Percentiles rank a stretch among this genome's conserved stretches.
phyloP scores from a whole-genome alignment of 2,329 filamentous ascomycete species.

The Diaporthe nobilis region DNA sequence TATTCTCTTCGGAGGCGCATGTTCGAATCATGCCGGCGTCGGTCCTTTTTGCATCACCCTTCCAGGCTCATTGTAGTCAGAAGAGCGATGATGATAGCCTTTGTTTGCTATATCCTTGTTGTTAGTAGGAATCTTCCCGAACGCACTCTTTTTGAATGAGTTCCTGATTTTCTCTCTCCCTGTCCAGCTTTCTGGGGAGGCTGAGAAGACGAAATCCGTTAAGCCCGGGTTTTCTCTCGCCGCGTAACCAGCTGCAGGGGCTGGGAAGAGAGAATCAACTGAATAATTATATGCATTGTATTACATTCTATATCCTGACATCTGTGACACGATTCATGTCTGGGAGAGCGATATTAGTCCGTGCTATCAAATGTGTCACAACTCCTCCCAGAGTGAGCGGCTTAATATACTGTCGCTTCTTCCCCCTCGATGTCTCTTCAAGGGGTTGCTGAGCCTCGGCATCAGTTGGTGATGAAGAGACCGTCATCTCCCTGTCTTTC shows the following conservation, averaged over 20 bases:
- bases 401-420: neutral
- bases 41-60: neutral
- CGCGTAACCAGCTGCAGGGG: too few species aligned
- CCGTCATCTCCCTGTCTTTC: neutral
- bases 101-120: neutral
- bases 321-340: neutral
- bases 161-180: neutral
- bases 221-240: too few species aligned
- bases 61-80: neutral
- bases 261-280: too few species aligned
- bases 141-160: neutral
- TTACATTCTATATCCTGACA: neutral
- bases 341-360: neutral
- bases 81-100: neutral
- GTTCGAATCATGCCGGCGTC: slow-evolving; percentile 34
- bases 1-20: slow-evolving; percentile 34
- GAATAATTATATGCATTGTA: neutral
- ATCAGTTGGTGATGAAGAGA: neutral
- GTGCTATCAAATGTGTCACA: neutral
- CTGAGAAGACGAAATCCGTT: too few species aligned
- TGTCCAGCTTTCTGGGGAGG: too few species aligned
- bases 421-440: neutral
- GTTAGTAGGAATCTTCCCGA: neutral
- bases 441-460: neutral
- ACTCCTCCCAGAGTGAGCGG: neutral